Evolutionary conservation across 176 grass and related monocot genomes (phyloP).

Genomic region (Poa annua): DNA sequence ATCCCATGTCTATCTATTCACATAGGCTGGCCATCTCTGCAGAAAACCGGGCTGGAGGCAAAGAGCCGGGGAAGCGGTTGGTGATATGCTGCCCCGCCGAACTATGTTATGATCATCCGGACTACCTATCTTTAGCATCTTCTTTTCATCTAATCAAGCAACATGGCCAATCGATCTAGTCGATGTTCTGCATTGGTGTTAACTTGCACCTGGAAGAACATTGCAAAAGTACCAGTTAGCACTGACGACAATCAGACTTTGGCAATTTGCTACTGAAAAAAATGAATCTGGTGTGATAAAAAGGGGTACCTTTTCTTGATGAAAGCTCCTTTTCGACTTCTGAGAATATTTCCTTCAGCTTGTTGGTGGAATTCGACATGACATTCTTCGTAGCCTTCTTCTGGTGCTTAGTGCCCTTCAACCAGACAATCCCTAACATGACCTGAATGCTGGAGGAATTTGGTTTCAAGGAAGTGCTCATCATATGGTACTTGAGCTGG

Average conservation of each 20-base stretch:
- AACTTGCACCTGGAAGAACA: conserved; percentile 43
- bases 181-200: neutral
- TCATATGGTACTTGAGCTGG: conserved; percentile 88
- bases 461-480: conserved; percentile 55
- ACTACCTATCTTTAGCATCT: conserved; percentile 15
- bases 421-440: conserved; percentile 71
- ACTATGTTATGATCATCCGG: neutral
- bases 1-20: conserved; percentile 25
- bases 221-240: conserved; percentile 34
- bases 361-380: conserved; percentile 53
- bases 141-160: conserved; percentile 27
- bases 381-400: conserved; percentile 80
- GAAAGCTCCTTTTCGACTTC: conserved; percentile 71
- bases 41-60: conserved; percentile 5
- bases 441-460: conserved; percentile 75
- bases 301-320: conserved; percentile 53
- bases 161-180: conserved; percentile 14
- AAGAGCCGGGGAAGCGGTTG: conserved; percentile 14
- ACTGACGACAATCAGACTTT: neutral
- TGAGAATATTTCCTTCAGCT: conserved; percentile 72
- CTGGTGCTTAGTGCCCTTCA: conserved; percentile 75
- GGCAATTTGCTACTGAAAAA: neutral
- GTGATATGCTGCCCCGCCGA: neutral
- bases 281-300: neutral
- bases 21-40: conserved; percentile 33